A percentile compares a stretch with the other conserved stretches of the same genome.
Evolutionary conservation across 2,329 filamentous ascomycete genomes (phyloP).

Genomic region (Monilinia aucupariae): DNA sequence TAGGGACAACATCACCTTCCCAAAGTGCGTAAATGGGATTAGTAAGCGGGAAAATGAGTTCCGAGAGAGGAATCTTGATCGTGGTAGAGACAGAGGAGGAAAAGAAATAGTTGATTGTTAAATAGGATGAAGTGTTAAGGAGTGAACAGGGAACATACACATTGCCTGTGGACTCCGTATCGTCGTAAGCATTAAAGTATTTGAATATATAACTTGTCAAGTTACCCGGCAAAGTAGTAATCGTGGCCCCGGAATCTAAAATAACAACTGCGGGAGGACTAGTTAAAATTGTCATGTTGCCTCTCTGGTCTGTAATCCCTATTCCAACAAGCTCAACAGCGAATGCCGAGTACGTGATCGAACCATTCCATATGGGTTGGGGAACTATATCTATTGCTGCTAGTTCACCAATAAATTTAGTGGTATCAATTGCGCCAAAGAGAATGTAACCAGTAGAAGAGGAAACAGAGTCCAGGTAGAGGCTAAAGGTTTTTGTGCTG

Average conservation of each 20-base stretch:
- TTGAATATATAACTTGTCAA: conserved; percentile 41
- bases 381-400: conserved; percentile 24
- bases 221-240: conserved; percentile 56
- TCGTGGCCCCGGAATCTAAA: conserved; percentile 60
- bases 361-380: conserved; percentile 19
- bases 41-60: conserved; percentile 39
- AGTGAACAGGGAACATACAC: conserved; percentile 39
- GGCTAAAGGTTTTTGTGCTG: conserved; percentile 38
- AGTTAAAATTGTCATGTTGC: conserved; percentile 19
- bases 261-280: conserved; percentile 42
- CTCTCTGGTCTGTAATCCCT: conserved; percentile 28
- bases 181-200: conserved; percentile 39
- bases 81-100: conserved; percentile 38
- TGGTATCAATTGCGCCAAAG: conserved; percentile 43
- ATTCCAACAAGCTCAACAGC: conserved; percentile 28
- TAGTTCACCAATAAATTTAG: conserved; percentile 40
- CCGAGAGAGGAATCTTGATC: conserved; percentile 42
- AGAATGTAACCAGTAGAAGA: conserved; percentile 35
- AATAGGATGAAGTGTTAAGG: conserved; percentile 34
- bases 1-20: conserved; percentile 10
- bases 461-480: conserved; percentile 34
- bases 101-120: conserved; percentile 44
- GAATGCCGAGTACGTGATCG: conserved; percentile 22
- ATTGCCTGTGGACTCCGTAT: conserved; percentile 17
- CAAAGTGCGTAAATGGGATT: conserved; percentile 15